A percentile compares a stretch with the other conserved stretches of the same genome.
These are phyloP conservation scores for Imleria badia DNA, from an alignment of 768 basidiomycete genomes.

Conservation along the genomic window DNA sequence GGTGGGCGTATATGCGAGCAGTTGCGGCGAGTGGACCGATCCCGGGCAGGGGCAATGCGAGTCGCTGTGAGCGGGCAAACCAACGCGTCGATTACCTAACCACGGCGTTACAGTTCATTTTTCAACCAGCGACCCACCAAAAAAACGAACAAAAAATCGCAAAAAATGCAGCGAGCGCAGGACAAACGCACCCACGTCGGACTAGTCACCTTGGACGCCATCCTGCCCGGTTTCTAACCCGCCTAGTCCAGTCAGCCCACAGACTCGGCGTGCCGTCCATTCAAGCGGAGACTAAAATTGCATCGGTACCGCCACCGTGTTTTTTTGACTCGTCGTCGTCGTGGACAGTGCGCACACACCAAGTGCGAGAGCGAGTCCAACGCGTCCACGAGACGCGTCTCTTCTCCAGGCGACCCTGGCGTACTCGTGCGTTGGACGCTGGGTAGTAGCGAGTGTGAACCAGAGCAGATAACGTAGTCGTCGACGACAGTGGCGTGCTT, in stretches of 20 bases:
- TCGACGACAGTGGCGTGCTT: background rate
- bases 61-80: conserved; percentile 19
- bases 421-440: background rate
- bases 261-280: background rate
- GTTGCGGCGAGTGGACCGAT: conserved; percentile 9
- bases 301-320: conserved; percentile 1
- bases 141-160: conserved; percentile 8
- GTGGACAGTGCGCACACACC: conserved; percentile 5
- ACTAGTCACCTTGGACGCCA: background rate
- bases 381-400: background rate
- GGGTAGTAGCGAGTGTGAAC: background rate
- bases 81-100: conserved; percentile 36
- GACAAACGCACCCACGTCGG: background rate
- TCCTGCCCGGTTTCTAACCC: conserved; percentile 13
- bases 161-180: background rate
- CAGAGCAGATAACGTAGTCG: background rate
- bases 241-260: conserved; percentile 6
- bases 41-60: conserved; percentile 27
- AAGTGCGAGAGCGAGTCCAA: background rate
- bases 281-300: conserved; percentile 18
- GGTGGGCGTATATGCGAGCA: conserved; percentile 3
- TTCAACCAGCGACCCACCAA: conserved; percentile 26
- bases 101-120: background rate
- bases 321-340: conserved; percentile 12
- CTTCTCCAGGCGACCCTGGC: background rate